phyloP scores from a whole-genome alignment of 2,329 filamentous ascomycete genomes.

The Fusarium pseudograminearum region DNA sequence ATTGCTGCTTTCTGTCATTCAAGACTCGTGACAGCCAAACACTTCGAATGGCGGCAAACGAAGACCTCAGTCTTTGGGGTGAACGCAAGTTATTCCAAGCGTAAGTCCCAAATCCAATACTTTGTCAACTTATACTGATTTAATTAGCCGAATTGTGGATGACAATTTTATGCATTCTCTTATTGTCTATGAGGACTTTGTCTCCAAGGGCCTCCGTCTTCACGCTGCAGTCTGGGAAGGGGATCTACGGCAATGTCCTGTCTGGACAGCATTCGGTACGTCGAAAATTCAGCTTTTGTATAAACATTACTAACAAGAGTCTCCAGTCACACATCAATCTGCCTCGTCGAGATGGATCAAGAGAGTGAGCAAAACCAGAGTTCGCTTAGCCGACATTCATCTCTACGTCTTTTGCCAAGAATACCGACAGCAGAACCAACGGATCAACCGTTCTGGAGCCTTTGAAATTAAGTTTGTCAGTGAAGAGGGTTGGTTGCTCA shows the following conservation, averaged over 20 bases:
- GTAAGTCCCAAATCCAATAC: conserved; percentile 54
- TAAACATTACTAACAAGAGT: conserved; percentile 3
- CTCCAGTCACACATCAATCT: conserved; percentile 65
- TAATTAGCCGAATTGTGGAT: conserved; percentile 65
- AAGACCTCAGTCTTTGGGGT: conserved; percentile 61
- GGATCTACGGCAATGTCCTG: conserved; percentile 64
- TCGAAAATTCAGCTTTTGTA: neutral
- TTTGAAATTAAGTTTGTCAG: conserved; percentile 65
- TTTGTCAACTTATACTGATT: conserved; percentile 14
- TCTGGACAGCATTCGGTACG: conserved; percentile 74
- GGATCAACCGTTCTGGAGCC: conserved; percentile 59
- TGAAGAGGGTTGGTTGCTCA: conserved; percentile 53
- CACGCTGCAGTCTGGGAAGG: conserved; percentile 69
- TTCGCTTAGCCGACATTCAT: conserved; percentile 67
- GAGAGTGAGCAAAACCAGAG: conserved; percentile 58
- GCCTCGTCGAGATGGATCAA: conserved; percentile 64
- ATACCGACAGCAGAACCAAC: conserved; percentile 66
- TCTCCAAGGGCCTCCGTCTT: conserved; percentile 63
- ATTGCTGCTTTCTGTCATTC: conserved; percentile 68
- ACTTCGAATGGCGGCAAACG: conserved; percentile 55
- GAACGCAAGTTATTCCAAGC: conserved; percentile 68
- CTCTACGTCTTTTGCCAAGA: conserved; percentile 70
- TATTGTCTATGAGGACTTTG: conserved; percentile 64
- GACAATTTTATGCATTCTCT: conserved; percentile 66
- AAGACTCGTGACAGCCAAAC: conserved; percentile 64